phyloP scores from a whole-genome alignment of 805 yeast species.

The Ogataea paraovalis region DNA sequence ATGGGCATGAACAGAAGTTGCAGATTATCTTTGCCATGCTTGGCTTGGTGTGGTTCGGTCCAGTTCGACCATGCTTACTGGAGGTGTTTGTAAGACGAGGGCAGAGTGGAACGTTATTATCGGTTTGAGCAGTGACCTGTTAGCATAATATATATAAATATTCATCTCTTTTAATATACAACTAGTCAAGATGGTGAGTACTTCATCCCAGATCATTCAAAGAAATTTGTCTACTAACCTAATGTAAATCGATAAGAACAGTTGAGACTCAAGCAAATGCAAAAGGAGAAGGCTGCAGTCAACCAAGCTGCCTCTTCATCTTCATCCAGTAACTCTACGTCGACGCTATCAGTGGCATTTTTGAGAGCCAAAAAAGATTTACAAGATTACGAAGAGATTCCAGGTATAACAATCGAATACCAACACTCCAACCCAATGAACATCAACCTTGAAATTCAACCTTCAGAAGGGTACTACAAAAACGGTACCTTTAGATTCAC shows the following conservation, averaged over 20 bases:
- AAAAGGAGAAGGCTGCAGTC: constrained; percentile 24
- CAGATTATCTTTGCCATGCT: no score
- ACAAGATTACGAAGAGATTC: constrained; percentile 55
- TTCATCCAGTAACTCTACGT: constrained; percentile 9
- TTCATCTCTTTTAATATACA: no score
- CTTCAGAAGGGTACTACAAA: constrained; percentile 69
- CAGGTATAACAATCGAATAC: constrained; percentile 50
- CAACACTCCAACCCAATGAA: constrained; percentile 56
- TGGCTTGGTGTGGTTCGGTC: no score
- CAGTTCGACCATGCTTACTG: no score
- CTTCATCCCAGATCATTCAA: no score
- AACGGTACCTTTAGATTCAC: constrained; percentile 68
- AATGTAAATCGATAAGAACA: constrained; percentile 2
- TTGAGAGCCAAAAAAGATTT: constrained; percentile 73
- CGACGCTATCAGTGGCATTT: constrained; percentile 51
- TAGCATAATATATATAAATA: no score
- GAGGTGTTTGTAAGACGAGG: no score
- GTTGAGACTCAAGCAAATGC: constrained; percentile 31
- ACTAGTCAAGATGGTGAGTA: background rate
- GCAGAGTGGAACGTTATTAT: no score
- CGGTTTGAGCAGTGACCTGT: no score
- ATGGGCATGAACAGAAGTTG: no score
- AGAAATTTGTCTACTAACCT: no score
- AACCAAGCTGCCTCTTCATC: background rate
- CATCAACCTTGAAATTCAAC: constrained; percentile 53